phyloP scores from a whole-genome alignment of 75 land plant species.

The Selaginella tamariscina region DNA sequence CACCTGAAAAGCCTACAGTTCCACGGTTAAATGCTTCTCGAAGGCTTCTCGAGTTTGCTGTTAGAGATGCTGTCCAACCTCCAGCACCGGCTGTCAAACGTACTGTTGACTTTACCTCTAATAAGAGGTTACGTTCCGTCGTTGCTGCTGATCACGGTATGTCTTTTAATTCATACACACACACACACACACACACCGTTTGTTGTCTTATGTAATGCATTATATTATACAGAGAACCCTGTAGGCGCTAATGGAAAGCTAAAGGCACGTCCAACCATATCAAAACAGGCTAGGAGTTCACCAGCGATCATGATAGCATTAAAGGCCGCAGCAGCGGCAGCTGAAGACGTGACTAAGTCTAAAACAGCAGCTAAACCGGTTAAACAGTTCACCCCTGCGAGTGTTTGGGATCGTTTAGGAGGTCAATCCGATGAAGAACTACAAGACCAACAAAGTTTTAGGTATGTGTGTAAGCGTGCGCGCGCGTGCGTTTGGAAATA shows the following conservation, averaged over 20 bases:
- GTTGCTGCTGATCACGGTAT: conserved; percentile 47
- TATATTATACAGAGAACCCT: conserved; percentile 6
- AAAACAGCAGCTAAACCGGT: conserved; percentile 15
- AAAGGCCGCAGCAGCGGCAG: conserved; percentile 66
- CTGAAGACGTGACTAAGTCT: conserved; percentile 38
- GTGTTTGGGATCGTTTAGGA: conserved; percentile 59
- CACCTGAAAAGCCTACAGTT: conserved; percentile 18
- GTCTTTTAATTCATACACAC: not conserved
- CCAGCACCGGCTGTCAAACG: conserved; percentile 16
- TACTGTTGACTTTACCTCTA: not conserved
- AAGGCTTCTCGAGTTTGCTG: conserved; percentile 85
- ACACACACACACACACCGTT: no score
- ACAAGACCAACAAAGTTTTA: not conserved
- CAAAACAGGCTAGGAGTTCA: conserved; percentile 16
- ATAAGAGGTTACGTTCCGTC: conserved; percentile 74
- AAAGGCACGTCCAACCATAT: conserved; percentile 12
- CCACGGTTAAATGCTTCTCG: conserved; percentile 43
- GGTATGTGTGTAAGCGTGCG: not conserved
- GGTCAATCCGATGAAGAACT: not conserved
- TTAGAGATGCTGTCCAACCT: conserved; percentile 79
- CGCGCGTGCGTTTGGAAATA: not conserved
- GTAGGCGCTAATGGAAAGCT: not conserved
- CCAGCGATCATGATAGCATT: conserved; percentile 43
- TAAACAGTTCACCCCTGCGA: conserved; percentile 22
- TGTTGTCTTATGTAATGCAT: not conserved